Conservation (phyloP, 345 rosid species). For the Corchorus olitorius region DNA sequence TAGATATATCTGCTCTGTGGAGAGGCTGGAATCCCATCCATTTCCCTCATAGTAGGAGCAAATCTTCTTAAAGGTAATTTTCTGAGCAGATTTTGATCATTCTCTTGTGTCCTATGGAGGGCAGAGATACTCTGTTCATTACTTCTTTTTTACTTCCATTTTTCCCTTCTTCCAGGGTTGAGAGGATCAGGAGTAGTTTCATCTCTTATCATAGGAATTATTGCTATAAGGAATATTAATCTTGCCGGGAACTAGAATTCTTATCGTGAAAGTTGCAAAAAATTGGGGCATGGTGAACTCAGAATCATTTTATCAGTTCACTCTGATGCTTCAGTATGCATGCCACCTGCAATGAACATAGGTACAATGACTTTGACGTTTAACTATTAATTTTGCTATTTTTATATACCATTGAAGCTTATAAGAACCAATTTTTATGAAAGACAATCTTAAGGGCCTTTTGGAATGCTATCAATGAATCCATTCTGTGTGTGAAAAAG, state of each 20-base stretch:
- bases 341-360: conserved; percentile 55
- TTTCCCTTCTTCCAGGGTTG: background rate
- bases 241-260: background rate
- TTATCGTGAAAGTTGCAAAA: conserved; percentile 19
- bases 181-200: background rate
- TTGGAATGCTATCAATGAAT: background rate
- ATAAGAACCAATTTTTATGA: background rate
- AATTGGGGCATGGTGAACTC: background rate
- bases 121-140: too few relatives aligned
- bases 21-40: too few relatives aligned
- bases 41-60: background rate
- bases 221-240: background rate
- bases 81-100: too few relatives aligned
- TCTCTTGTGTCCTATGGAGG: too few relatives aligned
- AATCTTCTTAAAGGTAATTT: background rate
- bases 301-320: conserved; percentile 27
- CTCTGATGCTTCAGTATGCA: conserved; percentile 50
- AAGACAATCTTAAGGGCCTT: background rate
- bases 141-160: background rate
- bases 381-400: background rate
- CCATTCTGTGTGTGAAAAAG: background rate
- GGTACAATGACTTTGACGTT: conserved; percentile 22
- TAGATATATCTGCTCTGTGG: too few relatives aligned
- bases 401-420: background rate
- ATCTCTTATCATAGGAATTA: background rate